Conservation (phyloP, 1,284 basidiomycete species). For the Tilletia walkeri region DNA sequence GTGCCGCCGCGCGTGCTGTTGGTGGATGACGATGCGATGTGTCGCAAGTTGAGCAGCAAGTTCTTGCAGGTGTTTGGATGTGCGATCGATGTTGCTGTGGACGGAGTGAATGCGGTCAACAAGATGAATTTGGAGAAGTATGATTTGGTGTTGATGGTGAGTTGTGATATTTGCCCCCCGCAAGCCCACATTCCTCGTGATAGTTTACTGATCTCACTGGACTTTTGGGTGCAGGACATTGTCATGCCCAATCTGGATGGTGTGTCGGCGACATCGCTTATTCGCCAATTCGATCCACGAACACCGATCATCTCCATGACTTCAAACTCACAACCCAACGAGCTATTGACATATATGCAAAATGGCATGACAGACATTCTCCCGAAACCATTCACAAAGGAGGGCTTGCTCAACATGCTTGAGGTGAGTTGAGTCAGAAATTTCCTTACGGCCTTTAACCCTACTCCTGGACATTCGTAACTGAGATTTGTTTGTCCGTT, state of each 20-base stretch:
- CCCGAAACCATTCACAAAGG: constrained; percentile 94
- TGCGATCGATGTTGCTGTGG: constrained; percentile 77
- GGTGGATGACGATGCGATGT: constrained; percentile 93
- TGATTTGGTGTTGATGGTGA: constrained; percentile 87
- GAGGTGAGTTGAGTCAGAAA: constrained; percentile 62
- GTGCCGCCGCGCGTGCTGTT: constrained; percentile 67
- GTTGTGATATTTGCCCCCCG: constrained; percentile 42
- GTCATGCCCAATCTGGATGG: constrained; percentile 87
- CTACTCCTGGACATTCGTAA: no score
- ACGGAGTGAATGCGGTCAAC: constrained; percentile 88
- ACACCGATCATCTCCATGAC: constrained; percentile 98
- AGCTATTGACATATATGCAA: constrained; percentile 87
- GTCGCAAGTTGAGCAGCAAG: constrained; percentile 80
- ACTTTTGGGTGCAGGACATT: constrained; percentile 65
- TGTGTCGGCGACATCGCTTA: constrained; percentile 83
- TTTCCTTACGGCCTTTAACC: background rate
- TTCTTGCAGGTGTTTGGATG: constrained; percentile 95
- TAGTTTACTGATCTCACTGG: background rate
- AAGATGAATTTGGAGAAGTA: constrained; percentile 94
- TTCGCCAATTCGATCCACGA: constrained; percentile 86
- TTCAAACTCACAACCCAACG: constrained; percentile 83
- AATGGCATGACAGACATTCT: constrained; percentile 92
- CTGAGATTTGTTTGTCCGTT: background rate
- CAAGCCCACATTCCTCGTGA: background rate
- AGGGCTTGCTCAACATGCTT: constrained; percentile 83